Base-by-base conservation (phyloP, 1,284 basidiomycete genomes). In the Naganishia albida region DNA sequence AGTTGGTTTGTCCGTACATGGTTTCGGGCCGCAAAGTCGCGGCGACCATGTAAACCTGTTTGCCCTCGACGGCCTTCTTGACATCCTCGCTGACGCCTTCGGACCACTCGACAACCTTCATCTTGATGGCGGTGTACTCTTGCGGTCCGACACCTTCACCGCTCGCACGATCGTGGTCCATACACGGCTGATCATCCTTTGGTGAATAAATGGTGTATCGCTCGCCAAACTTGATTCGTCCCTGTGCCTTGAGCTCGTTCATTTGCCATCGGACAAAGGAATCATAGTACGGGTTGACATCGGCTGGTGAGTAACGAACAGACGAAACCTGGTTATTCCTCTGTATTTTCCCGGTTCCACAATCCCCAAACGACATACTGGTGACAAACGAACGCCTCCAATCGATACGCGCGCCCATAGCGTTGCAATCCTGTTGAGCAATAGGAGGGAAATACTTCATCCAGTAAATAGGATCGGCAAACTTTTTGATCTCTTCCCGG, bases 1-100 rank as follows among this genome's bases (percentile, higher is more conserved):
- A 96, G 78, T 99, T 98, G 12, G 95, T 99, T 81, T 99, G 95
- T 44, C 95, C 96, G 78, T 96, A 94, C 95, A 98, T 96, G 0
- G 96, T 99, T 81, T 99, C 96, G 0, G 96, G 93, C 53, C 96
- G 86, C 66, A 99, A 83, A 3, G 96, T 99, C 15, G 95, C 96
- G 53, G 96, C 93, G 28, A 98, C 91, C 75, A 99, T 83, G 81
- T 84, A 96, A 3, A 96, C 89, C 72, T 89, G 91, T 72, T 91
- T 87, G 38, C 87, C 88, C 64, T 80, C 77, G 69, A 89, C 87
- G 66, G 84, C 83, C 68, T 87, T 86, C 66, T 94, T 81, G 15
- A 81, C 80, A 38, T 82, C 82, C 71, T 86, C 84, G 1, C 86
- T 85, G 16, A 84, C 85, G 23, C 81, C 79, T 44, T 80, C 79